Evolutionary conservation across 2,329 filamentous ascomycete genomes (phyloP), one percentile per base, ranked within the genome.

Genomic region (Arthrobotrys megalospora): DNA sequence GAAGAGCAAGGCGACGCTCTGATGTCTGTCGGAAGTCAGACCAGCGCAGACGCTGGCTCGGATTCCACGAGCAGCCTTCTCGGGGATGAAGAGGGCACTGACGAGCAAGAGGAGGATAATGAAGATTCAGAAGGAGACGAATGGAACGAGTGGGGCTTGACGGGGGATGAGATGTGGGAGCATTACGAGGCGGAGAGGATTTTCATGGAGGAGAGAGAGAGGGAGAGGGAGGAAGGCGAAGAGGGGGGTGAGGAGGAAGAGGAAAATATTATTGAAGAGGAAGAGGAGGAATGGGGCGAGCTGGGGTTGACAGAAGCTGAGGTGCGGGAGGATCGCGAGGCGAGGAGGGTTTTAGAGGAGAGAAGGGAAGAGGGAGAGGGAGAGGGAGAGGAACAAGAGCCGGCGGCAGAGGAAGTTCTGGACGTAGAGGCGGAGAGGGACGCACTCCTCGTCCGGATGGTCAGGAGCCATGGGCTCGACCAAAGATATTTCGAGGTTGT

Each of bases 11-110:
- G 52, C 28, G 52, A 58, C 24, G 21, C 28, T 16, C 28, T 43
- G 38, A 63, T 14, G 11, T 32, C 38, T 63, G 58, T 32, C 38
- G 58, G 3, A 43, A 21, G 58, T 47, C 58, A 47, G 36, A 19
- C 34, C 58, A 28, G 21, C 58, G 38, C 16, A 6, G 58, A 45
- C 16, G 34, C 58, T 4, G 2, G 6, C 36, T 47, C 19, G 7
- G 38, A 63, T 38, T 28, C 58, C 10, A n/a, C 6, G 14, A 16
- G n/a, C 38, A 32, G 7, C 21, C n/a, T 16, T 11, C 8, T 52
- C 6, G 11, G 24, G 48, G 48, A 52, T 21, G 48, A n/a, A 32
- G 21, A 52, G 6, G 12, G 48, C 48, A 14, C 48, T 28, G 48
- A n/a, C 24, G 24, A 28, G n/a, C 8, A 45, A 45, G 41, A 45